Percentiles rank a stretch among this genome's conserved stretches.
Conservation (phyloP, 208 protist species). For the Wallacemonas sp. region DNA sequence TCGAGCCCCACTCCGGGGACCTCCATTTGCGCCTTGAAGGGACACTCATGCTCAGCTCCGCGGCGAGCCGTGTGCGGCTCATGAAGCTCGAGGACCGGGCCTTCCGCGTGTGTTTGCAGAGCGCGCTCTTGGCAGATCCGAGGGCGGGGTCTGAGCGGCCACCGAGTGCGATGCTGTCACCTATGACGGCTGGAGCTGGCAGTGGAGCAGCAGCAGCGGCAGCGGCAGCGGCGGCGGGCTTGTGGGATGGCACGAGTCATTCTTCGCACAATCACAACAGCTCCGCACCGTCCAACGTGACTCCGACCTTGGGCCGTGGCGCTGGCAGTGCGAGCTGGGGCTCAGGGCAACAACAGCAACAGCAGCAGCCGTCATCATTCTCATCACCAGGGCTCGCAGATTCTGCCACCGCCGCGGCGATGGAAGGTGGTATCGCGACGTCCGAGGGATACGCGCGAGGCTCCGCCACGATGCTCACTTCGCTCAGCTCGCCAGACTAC, state of each 20-base stretch:
- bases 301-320: background rate
- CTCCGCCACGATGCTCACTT: background rate
- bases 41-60: slow-evolving; percentile 62
- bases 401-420: background rate
- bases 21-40: slow-evolving; percentile 81
- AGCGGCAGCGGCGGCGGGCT: background rate
- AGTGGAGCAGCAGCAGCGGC: background rate
- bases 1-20: slow-evolving; percentile 76
- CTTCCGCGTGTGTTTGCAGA: slow-evolving; percentile 70
- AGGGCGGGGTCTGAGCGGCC: background rate
- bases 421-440: background rate
- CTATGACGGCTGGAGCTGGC: background rate
- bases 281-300: background rate
- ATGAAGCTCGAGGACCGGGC: slow-evolving; percentile 54
- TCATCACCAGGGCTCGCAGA: too few species aligned
- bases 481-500: background rate
- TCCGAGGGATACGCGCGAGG: background rate
- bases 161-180: background rate
- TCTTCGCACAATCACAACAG: slow-evolving; percentile 4
- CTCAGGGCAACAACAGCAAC: too few species aligned
- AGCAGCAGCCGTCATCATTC: too few species aligned
- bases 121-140: background rate
- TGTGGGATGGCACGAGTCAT: slow-evolving; percentile 1
- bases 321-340: too few species aligned
- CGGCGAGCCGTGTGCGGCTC: slow-evolving; percentile 26